Percentiles rank a stretch among this genome's conserved stretches.
These are phyloP conservation scores for Neonectria neomacrospora DNA, from an alignment of 2,329 filamentous ascomycete genomes.

Conservation along the genomic window DNA sequence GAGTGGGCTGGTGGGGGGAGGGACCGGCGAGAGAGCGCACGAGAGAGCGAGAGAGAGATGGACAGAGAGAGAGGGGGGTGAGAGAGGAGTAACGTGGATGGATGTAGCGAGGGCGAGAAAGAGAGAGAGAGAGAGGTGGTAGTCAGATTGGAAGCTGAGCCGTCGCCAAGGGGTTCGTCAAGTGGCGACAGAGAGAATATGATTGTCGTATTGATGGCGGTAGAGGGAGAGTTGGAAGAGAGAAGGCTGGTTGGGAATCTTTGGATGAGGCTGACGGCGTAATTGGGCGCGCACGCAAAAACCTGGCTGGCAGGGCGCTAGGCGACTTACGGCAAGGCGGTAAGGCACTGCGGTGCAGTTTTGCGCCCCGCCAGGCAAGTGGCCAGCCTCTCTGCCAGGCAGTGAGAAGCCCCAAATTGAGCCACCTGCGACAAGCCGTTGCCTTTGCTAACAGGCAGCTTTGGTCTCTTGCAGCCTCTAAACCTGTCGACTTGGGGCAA, in stretches of 20 bases:
- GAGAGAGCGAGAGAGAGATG: slow-evolving; percentile 27
- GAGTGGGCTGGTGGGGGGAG: slow-evolving; percentile 34
- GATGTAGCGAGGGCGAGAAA: slow-evolving; percentile 19
- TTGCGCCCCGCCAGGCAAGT: slow-evolving; percentile 14
- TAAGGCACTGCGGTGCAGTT: slow-evolving; percentile 31
- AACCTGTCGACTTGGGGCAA: background rate
- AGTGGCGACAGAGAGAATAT: slow-evolving; percentile 24
- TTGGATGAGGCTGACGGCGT: slow-evolving; percentile 40
- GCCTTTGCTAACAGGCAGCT: background rate
- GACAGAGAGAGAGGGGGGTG: slow-evolving; percentile 1
- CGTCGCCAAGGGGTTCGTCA: slow-evolving; percentile 1
- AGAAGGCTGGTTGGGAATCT: slow-evolving; percentile 39
- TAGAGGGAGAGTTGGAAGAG: slow-evolving; percentile 30
- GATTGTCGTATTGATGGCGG: slow-evolving; percentile 14
- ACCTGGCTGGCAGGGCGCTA: slow-evolving; percentile 30
- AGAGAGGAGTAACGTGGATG: slow-evolving; percentile 1
- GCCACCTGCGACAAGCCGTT: slow-evolving; percentile 11
- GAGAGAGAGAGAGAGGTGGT: slow-evolving; percentile 12
- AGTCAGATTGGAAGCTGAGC: background rate
- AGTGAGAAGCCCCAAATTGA: background rate
- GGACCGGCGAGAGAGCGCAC: slow-evolving; percentile 27
- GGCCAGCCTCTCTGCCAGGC: background rate
- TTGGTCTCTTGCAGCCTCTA: background rate
- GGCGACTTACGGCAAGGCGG: slow-evolving; percentile 39
- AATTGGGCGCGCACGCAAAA: slow-evolving; percentile 39